phyloP scores from a whole-genome alignment of 306 rosid species.

The Acmispon strigosus region DNA sequence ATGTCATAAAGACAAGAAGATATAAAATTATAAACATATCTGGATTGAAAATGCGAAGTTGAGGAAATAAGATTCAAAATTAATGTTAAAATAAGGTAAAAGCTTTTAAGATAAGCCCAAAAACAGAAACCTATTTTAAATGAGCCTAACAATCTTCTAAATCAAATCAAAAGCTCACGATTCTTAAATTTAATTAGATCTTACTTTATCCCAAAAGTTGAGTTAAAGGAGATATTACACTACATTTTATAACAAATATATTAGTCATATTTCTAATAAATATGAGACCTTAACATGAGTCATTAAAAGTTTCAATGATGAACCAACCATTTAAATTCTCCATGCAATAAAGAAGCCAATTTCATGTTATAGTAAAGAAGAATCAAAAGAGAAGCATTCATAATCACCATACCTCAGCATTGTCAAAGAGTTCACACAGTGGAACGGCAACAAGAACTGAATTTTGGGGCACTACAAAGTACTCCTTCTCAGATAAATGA shows the following conservation, averaged over 20 bases:
- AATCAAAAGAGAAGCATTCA: neutral
- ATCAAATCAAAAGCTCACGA: too few species aligned
- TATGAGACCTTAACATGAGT: too few species aligned
- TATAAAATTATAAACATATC: neutral
- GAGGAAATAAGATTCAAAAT: neutral
- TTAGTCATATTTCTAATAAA: too few species aligned
- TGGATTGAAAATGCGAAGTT: neutral
- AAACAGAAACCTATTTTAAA: too few species aligned
- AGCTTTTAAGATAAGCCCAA: too few species aligned
- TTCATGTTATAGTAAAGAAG: neutral
- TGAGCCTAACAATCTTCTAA: too few species aligned
- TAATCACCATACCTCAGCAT: conserved; percentile 57
- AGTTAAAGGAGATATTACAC: too few species aligned
- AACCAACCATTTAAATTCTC: neutral
- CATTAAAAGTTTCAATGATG: neutral
- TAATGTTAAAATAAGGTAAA: too few species aligned
- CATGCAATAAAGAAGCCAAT: neutral
- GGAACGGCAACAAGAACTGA: conserved; percentile 87
- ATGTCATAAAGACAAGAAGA: neutral
- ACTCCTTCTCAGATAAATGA: conserved; percentile 85
- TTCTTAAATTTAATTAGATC: neutral
- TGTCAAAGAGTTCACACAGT: conserved; percentile 87
- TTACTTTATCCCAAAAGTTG: neutral
- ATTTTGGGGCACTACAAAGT: conserved; percentile 86
- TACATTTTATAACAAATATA: too few species aligned